Percentiles rank a stretch among this genome's conserved stretches.
phyloP scores from a whole-genome alignment of 2,329 filamentous ascomycete species.

The Penicillium brasilianum region DNA sequence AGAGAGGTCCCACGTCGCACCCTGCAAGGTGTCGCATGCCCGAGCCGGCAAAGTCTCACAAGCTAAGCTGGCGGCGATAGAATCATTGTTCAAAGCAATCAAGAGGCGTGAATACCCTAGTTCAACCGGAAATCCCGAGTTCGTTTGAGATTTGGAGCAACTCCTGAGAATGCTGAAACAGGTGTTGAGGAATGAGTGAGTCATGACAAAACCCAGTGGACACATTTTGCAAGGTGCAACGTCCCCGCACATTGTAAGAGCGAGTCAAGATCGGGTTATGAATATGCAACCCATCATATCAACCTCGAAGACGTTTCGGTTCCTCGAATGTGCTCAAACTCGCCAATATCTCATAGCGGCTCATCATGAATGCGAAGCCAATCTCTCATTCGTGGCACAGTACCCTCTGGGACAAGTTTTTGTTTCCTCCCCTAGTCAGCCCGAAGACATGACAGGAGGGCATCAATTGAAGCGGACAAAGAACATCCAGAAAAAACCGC shows the following conservation, averaged over 20 bases:
- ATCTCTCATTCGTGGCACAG: constrained; percentile 79
- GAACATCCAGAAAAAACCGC: constrained; percentile 96
- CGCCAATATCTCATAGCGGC: constrained; percentile 21
- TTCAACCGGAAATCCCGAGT: constrained; percentile 18
- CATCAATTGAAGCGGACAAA: constrained; percentile 79
- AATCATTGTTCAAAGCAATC: constrained; percentile 17
- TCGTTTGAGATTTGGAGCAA: constrained; percentile 5
- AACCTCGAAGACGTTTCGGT: constrained; percentile 22
- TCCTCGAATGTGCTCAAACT: constrained; percentile 34
- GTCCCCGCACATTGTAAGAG: constrained; percentile 15
- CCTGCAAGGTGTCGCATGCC: constrained; percentile 32
- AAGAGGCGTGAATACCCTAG: constrained; percentile 11
- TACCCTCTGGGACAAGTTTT: constrained; percentile 93
- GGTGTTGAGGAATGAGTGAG: constrained; percentile 26
- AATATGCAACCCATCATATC: constrained; percentile 18
- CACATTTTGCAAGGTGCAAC: constrained; percentile 21
- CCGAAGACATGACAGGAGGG: constrained; percentile 60
- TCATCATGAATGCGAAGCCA: constrained; percentile 23
- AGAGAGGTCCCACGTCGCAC: constrained; percentile 75
- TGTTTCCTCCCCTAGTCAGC: constrained; percentile 73
- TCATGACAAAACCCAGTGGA: constrained; percentile 20
- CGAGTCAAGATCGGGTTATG: constrained; percentile 17
- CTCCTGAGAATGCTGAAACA: background rate
- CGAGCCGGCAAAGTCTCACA: constrained; percentile 11
- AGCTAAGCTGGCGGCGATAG: constrained; percentile 5